Conservation (phyloP, 1,284 basidiomycete species). For the Taiwanofungus camphoratus region DNA sequence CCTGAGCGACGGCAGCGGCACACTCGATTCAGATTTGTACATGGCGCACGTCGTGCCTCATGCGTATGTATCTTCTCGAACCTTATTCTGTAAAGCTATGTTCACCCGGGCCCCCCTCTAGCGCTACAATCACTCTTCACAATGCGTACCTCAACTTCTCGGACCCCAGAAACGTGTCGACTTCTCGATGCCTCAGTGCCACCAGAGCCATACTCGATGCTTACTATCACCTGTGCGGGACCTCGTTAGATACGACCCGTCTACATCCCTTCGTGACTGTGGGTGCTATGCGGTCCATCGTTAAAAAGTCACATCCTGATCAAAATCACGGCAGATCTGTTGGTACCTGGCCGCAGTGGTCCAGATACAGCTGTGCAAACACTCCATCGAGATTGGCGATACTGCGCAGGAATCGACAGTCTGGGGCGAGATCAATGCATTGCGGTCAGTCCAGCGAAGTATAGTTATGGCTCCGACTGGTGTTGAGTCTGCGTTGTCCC, state of each 20-base stretch:
- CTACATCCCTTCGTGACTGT: constrained; percentile 78
- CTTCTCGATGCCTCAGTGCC: constrained; percentile 63
- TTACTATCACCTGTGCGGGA: constrained; percentile 68
- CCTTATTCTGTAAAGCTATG: not conserved
- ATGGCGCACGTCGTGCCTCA: constrained; percentile 80
- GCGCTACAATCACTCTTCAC: constrained; percentile 79
- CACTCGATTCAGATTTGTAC: constrained; percentile 73
- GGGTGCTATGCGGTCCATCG: constrained; percentile 26
- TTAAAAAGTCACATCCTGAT: constrained; percentile 3
- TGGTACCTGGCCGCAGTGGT: constrained; percentile 85
- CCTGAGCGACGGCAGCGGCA: constrained; percentile 49
- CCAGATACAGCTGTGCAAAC: constrained; percentile 77
- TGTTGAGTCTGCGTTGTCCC: constrained; percentile 7
- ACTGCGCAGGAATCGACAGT: constrained; percentile 62
- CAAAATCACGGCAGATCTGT: constrained; percentile 53
- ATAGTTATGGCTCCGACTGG: not conserved
- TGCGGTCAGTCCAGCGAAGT: constrained; percentile 43
- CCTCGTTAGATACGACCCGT: constrained; percentile 70
- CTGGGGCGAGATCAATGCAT: constrained; percentile 80
- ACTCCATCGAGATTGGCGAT: constrained; percentile 74
- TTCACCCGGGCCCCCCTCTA: constrained; percentile 25
- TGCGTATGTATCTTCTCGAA: constrained; percentile 50
- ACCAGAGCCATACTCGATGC: constrained; percentile 66
- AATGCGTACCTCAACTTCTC: constrained; percentile 74
- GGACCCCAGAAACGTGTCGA: constrained; percentile 58